A percentile compares a stretch with the other conserved stretches of the same genome.
phyloP scores from a whole-genome alignment of 495 filamentous ascomycete species.

The Neurospora pannonica region DNA sequence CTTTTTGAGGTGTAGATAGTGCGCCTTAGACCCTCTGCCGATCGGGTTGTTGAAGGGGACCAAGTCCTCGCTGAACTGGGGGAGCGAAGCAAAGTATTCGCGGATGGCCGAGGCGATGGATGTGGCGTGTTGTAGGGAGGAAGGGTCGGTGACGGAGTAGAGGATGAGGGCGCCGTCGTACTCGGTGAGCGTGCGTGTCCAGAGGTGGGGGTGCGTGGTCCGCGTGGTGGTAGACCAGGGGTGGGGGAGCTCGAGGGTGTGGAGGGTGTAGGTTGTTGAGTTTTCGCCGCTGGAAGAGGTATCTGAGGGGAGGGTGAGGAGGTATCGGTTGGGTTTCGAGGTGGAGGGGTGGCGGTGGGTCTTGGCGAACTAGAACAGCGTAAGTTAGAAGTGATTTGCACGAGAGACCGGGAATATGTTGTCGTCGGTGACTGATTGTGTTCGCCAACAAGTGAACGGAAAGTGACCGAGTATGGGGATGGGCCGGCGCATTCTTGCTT shows the following conservation, averaged over 20 bases:
- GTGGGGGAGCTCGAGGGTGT: conserved; percentile 31
- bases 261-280: conserved; percentile 22
- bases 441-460: neutral
- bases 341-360: conserved; percentile 5
- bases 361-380: neutral
- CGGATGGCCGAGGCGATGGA: conserved; percentile 23
- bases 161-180: conserved; percentile 25
- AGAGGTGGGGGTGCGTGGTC: neutral
- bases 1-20: neutral
- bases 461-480: neutral
- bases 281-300: neutral
- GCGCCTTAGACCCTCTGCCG: neutral
- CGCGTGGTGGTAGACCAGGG: neutral
- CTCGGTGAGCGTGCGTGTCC: conserved; percentile 32
- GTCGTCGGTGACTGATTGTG: neutral
- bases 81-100: conserved; percentile 9
- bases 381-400: neutral
- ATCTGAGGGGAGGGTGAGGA: conserved; percentile 19
- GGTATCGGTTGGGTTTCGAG: conserved; percentile 25
- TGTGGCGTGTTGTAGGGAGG: conserved; percentile 21
- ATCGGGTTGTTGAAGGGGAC: neutral
- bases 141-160: conserved; percentile 26
- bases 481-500: neutral
- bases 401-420: neutral
- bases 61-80: neutral